Conservation (phyloP, 169 alveolate species). For the Theileria equi region DNA sequence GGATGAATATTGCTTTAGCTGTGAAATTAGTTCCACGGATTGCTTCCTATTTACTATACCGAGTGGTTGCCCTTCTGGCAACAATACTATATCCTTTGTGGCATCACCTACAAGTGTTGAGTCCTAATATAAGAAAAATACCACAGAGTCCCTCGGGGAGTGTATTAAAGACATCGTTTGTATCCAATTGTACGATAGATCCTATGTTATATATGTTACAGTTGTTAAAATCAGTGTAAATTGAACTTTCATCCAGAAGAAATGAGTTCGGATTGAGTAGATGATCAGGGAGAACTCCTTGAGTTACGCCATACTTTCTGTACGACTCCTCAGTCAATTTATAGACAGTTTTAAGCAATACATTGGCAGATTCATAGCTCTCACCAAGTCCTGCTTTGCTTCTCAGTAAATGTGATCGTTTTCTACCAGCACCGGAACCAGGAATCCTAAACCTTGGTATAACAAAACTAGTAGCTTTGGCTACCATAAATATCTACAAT, state of each 20-base stretch:
- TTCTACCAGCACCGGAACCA: constrained; percentile 18
- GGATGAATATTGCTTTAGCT: constrained; percentile 48
- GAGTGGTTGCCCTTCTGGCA: constrained; percentile 61
- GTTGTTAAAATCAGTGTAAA: constrained; percentile 27
- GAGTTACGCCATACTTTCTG: constrained; percentile 58
- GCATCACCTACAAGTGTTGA: constrained; percentile 43
- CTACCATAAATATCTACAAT: constrained; percentile 4
- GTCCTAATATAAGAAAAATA: neutral
- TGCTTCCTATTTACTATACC: constrained; percentile 55
- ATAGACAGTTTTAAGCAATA: constrained; percentile 40
- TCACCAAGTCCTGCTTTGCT: constrained; percentile 9
- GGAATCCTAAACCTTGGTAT: constrained; percentile 30
- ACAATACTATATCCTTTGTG: constrained; percentile 40
- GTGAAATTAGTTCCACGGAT: constrained; percentile 63
- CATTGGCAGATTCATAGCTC: constrained; percentile 41
- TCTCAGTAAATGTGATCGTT: constrained; percentile 18
- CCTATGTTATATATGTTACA: constrained; percentile 38
- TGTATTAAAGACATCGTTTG: constrained; percentile 19
- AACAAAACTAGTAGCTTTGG: constrained; percentile 20
- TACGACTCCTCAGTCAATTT: constrained; percentile 54
- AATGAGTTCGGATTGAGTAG: constrained; percentile 44
- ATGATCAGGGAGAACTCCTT: constrained; percentile 49
- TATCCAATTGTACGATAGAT: constrained; percentile 21
- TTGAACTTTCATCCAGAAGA: constrained; percentile 3
- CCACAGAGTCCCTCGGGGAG: constrained; percentile 66